Conservation (phyloP, 176 grass and related monocot species). For the Carex littledalei region DNA sequence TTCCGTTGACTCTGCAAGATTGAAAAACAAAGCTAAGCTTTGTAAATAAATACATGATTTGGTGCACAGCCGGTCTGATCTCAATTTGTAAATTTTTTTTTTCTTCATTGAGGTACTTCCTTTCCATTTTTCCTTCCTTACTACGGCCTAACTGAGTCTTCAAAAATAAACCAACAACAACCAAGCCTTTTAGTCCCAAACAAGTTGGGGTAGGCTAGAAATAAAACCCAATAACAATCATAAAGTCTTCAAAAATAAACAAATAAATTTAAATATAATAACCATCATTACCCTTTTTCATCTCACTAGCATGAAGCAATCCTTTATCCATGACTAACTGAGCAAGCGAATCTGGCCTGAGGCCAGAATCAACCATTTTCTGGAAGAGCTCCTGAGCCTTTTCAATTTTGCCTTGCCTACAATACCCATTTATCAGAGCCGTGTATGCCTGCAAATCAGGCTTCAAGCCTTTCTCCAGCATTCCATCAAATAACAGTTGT, state of each 20-base stretch:
- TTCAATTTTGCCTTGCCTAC: constrained; percentile 20
- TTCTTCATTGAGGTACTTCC: neutral
- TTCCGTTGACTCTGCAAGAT: neutral
- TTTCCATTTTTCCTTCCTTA: neutral
- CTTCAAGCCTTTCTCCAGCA: constrained; percentile 25
- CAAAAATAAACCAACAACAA: neutral
- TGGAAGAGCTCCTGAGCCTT: constrained; percentile 35
- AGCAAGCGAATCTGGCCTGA: constrained; percentile 23
- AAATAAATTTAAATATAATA: neutral
- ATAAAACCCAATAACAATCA: too few species aligned
- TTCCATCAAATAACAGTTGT: constrained; percentile 30
- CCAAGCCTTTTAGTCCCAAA: too few species aligned
- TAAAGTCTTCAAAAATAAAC: neutral
- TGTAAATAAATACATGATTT: neutral
- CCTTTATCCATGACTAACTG: constrained; percentile 29
- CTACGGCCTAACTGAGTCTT: neutral
- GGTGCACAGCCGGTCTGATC: neutral
- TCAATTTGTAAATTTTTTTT: neutral
- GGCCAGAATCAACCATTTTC: constrained; percentile 35
- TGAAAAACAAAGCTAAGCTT: neutral
- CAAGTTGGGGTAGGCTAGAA: too few species aligned
- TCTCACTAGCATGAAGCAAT: constrained; percentile 13
- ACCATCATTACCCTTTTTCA: neutral
- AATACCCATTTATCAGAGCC: constrained; percentile 40
- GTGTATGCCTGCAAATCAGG: constrained; percentile 34